Conservation (phyloP, 2,329 filamentous ascomycete species). For the Epichloe sibirici region DNA sequence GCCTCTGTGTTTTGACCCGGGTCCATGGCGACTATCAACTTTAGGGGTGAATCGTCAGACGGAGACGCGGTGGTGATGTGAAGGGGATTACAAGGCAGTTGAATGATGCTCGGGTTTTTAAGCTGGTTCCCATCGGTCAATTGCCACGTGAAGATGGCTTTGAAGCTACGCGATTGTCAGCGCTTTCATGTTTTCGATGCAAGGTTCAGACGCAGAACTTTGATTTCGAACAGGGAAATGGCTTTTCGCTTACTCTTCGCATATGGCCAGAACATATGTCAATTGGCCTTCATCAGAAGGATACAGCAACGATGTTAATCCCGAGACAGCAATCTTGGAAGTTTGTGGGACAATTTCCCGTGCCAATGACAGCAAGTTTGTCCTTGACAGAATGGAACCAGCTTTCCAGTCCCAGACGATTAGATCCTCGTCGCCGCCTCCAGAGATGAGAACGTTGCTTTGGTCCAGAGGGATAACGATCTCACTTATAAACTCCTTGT, state of each 20-base stretch:
- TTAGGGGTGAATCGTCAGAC: conserved; percentile 12
- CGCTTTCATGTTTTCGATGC: background rate
- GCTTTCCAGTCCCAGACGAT: conserved; percentile 72
- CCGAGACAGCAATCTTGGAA: conserved; percentile 35
- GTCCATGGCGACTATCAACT: conserved; percentile 30
- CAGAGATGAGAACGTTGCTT: conserved; percentile 62
- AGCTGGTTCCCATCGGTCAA: conserved; percentile 37
- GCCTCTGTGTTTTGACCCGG: conserved; percentile 15
- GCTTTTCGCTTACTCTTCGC: conserved; percentile 38
- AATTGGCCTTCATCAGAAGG: conserved; percentile 16
- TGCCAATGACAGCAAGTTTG: conserved; percentile 36
- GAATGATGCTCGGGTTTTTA: conserved; percentile 32
- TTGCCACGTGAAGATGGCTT: conserved; percentile 55
- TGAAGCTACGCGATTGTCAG: conserved; percentile 26
- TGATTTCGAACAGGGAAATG: background rate
- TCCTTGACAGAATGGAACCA: conserved; percentile 39
- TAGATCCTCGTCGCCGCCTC: conserved; percentile 71
- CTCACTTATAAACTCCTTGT: conserved; percentile 71
- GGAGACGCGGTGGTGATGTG: conserved; percentile 28
- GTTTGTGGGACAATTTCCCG: conserved; percentile 23
- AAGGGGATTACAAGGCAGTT: conserved; percentile 53
- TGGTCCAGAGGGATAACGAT: conserved; percentile 50
- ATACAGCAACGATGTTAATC: conserved; percentile 24
- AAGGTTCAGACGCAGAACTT: conserved; percentile 9
- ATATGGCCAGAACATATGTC: conserved; percentile 35